phyloP scores from a whole-genome alignment of 805 yeast genomes.

The Saccharomycopsis sp. region DNA sequence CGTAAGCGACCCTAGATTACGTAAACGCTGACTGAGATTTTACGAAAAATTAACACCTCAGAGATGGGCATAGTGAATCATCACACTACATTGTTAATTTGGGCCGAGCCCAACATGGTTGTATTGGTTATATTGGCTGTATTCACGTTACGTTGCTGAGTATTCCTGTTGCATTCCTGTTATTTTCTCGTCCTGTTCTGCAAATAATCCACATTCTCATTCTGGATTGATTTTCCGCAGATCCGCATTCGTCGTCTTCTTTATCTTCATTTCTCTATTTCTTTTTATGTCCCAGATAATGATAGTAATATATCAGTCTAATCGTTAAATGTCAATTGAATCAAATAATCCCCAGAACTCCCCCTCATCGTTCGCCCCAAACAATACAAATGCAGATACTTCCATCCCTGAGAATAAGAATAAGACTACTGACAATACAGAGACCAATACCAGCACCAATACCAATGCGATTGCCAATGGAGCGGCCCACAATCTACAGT shows the following conservation, averaged over 20 bases:
- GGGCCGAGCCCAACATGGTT: too few species aligned
- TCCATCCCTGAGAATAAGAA: neutral
- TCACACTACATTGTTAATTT: too few species aligned
- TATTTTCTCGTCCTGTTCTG: too few species aligned
- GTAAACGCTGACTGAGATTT: neutral
- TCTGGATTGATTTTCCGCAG: neutral
- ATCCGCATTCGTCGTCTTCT: neutral
- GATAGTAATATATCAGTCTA: neutral
- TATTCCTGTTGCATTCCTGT: too few species aligned
- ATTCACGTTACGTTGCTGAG: too few species aligned
- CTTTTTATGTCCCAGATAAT: neutral
- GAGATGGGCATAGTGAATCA: neutral
- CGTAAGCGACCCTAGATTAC: too few species aligned
- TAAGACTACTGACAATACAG: neutral
- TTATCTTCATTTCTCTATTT: neutral
- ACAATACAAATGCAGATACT: neutral
- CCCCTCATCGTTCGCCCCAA: neutral
- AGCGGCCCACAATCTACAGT: conserved; percentile 9
- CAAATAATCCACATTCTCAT: too few species aligned
- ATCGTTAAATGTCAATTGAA: neutral
- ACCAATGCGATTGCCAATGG: neutral
- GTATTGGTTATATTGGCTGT: too few species aligned
- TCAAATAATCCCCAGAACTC: neutral
- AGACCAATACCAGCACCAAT: neutral
- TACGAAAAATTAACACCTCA: neutral